These are phyloP conservation scores for Recurvomyces mirabilis DNA, from an alignment of 495 filamentous ascomycete species.

Conservation along the genomic window DNA sequence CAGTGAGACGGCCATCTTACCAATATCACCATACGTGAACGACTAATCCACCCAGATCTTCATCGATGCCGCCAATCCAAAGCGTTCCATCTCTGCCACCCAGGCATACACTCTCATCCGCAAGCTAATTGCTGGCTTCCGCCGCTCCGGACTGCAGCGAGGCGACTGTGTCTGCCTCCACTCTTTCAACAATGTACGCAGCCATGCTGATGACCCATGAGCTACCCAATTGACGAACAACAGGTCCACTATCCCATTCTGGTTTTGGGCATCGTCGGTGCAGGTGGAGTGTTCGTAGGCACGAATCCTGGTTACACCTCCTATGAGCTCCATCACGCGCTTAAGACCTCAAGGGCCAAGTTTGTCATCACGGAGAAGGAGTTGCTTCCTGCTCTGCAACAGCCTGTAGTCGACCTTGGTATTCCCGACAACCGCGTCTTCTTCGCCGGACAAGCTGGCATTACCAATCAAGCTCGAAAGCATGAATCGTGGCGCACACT, in stretches of 20 bases:
- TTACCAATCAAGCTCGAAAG: neutral
- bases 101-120: conserved; percentile 19
- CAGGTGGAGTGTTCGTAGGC: conserved; percentile 31
- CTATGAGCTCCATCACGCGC: conserved; percentile 33
- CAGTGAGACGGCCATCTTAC: conserved; percentile 7
- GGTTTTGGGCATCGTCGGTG: conserved; percentile 28
- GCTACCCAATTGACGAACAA: too few species aligned
- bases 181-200: conserved; percentile 33
- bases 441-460: conserved; percentile 39
- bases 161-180: conserved; percentile 26
- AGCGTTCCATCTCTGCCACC: conserved; percentile 12
- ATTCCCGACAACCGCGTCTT: conserved; percentile 39
- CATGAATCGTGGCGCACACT: conserved; percentile 12
- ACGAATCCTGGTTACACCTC: conserved; percentile 32
- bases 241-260: conserved; percentile 31
- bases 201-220: too few species aligned
- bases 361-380: conserved; percentile 42
- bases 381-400: conserved; percentile 33
- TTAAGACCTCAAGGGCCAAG: conserved; percentile 30
- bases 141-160: conserved; percentile 17
- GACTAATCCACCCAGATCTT: conserved; percentile 13
- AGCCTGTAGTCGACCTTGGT: conserved; percentile 33
- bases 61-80: conserved; percentile 19
- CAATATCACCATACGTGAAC: neutral
- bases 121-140: conserved; percentile 26